These are phyloP conservation scores for Penicillium diatomitis DNA, from an alignment of 495 filamentous ascomycete species.

Conservation along the genomic window DNA sequence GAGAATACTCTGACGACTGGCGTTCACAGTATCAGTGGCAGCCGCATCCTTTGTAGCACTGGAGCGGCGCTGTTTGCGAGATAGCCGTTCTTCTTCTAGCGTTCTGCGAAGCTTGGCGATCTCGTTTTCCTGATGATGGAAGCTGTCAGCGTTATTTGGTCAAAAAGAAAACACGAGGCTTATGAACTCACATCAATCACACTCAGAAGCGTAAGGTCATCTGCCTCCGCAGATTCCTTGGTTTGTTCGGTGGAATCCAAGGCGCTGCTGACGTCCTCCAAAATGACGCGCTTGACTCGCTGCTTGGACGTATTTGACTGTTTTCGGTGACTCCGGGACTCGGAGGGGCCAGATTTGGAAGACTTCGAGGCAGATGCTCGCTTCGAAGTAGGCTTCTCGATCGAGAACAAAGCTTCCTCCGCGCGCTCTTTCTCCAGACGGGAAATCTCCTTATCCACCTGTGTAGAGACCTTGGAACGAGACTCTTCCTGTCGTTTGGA, in stretches of 20 bases:
- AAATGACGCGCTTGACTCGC: conserved; percentile 35
- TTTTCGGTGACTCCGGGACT: conserved; percentile 18
- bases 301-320: conserved; percentile 36
- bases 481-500: conserved; percentile 25
- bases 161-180: not conserved
- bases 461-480: conserved; percentile 24
- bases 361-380: conserved; percentile 17
- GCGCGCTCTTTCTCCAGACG: conserved; percentile 34
- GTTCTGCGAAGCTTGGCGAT: conserved; percentile 41
- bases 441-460: conserved; percentile 37
- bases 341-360: conserved; percentile 12
- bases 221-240: conserved; percentile 21
- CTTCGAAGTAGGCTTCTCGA: conserved; percentile 22
- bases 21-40: conserved; percentile 25
- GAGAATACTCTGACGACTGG: conserved; percentile 28
- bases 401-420: conserved; percentile 38
- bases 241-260: conserved; percentile 28
- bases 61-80: conserved; percentile 36
- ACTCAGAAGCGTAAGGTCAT: conserved; percentile 38
- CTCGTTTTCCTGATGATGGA: conserved; percentile 27
- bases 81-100: conserved; percentile 39
- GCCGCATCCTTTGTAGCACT: conserved; percentile 20
- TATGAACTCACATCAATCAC: conserved; percentile 34
- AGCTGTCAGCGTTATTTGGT: not conserved
- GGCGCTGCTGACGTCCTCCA: conserved; percentile 30